A percentile compares a stretch with the other conserved stretches of the same genome.
phyloP scores from a whole-genome alignment of 495 filamentous ascomycete genomes.

The Neurospora sp. region DNA sequence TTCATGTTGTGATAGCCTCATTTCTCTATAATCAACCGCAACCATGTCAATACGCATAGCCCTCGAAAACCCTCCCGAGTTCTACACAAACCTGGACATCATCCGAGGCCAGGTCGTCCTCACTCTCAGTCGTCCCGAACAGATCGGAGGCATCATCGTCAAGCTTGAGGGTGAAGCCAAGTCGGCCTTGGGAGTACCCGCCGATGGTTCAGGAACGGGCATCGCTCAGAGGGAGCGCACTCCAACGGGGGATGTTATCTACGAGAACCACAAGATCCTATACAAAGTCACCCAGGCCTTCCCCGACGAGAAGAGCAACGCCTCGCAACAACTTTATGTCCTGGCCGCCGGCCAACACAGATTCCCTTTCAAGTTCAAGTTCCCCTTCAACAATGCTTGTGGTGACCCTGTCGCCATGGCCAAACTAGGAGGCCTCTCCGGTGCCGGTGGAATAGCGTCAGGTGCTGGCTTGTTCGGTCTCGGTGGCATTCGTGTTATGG shows the following conservation, averaged over 20 bases:
- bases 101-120: conserved; percentile 59
- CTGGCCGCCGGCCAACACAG: conserved; percentile 70
- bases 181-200: conserved; percentile 40
- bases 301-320: conserved; percentile 51
- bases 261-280: conserved; percentile 49
- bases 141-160: conserved; percentile 69
- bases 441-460: conserved; percentile 22
- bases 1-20: background rate
- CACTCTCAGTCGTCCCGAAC: conserved; percentile 49
- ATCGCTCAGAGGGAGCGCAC: conserved; percentile 18
- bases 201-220: conserved; percentile 10
- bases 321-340: conserved; percentile 52
- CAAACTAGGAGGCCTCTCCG: conserved; percentile 32
- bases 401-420: conserved; percentile 39
- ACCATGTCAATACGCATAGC: conserved; percentile 70
- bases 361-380: conserved; percentile 86
- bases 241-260: conserved; percentile 25
- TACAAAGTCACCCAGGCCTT: conserved; percentile 73
- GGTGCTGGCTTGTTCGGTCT: conserved; percentile 26
- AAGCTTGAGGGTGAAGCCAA: conserved; percentile 88
- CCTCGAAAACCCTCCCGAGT: conserved; percentile 61
- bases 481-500: conserved; percentile 39
- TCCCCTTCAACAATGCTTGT: conserved; percentile 90
- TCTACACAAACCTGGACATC: conserved; percentile 85
- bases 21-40: conserved; percentile 34